Evolutionary conservation across 805 yeast genomes (phyloP).

Genomic region (Schwanniomyces pseudopolymorphus): DNA sequence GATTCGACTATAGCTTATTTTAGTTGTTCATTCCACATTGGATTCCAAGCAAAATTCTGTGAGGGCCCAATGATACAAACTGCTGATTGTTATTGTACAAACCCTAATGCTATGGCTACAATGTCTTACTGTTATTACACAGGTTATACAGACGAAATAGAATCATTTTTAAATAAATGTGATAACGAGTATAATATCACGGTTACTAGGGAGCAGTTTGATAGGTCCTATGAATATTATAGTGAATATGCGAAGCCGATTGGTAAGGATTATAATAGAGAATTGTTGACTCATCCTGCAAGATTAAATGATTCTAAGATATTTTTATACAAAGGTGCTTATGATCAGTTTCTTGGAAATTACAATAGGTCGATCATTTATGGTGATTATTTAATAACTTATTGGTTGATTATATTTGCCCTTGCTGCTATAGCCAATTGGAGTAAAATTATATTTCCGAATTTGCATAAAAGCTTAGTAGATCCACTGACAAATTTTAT

Average conservation of each 20-base stretch:
- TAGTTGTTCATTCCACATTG: conserved; percentile 29
- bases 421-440: conserved; percentile 30
- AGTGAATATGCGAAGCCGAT: conserved; percentile 12
- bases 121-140: conserved; percentile 33
- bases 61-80: conserved; percentile 5
- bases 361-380: conserved; percentile 44
- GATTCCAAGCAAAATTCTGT: conserved; percentile 20
- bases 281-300: conserved; percentile 21
- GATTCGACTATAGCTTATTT: conserved; percentile 26
- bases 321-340: conserved; percentile 20
- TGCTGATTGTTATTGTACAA: conserved; percentile 24
- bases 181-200: conserved; percentile 14
- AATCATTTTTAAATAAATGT: conserved; percentile 26
- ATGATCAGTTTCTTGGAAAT: conserved; percentile 40
- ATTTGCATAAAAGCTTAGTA: conserved; percentile 15
- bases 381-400: conserved; percentile 33
- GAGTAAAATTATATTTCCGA: conserved; percentile 29
- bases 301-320: conserved; percentile 21
- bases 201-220: conserved; percentile 21
- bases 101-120: conserved; percentile 34
- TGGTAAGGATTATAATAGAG: conserved; percentile 5
- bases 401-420: conserved; percentile 30
- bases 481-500: conserved; percentile 30
- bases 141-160: conserved; percentile 23
- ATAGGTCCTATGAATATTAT: conserved; percentile 18